Conservation (phyloP, 768 basidiomycete species). For the Kwoniella dejecticola region DNA sequence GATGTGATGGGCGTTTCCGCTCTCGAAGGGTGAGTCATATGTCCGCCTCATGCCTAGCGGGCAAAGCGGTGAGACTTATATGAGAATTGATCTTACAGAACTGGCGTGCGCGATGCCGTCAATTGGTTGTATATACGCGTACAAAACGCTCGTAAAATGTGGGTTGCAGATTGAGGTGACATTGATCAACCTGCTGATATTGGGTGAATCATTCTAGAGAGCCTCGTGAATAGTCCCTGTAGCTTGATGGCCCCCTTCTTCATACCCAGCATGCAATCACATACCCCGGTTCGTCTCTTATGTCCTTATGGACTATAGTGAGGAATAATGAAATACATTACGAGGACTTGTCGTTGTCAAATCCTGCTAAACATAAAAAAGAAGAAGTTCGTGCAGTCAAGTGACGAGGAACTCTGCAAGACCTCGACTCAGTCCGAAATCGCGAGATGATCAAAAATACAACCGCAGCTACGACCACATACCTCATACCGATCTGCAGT, state of each 20-base stretch:
- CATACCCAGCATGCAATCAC: constrained; percentile 1
- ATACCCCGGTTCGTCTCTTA: not conserved
- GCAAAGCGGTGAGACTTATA: too few relatives aligned
- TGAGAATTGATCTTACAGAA: constrained; percentile 62
- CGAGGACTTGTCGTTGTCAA: too few relatives aligned
- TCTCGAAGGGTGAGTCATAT: constrained; percentile 77
- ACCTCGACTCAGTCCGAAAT: too few relatives aligned
- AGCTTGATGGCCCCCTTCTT: not conserved
- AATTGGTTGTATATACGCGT: constrained; percentile 94
- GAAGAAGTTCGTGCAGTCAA: too few relatives aligned
- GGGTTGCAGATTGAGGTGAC: too few relatives aligned
- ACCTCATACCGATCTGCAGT: not conserved
- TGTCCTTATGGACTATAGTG: not conserved
- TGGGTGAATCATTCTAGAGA: not conserved
- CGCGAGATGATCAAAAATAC: too few relatives aligned
- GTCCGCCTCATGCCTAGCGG: too few relatives aligned
- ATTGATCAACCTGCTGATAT: not conserved
- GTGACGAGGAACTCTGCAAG: too few relatives aligned
- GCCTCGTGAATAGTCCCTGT: not conserved
- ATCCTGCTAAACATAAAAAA: too few relatives aligned
- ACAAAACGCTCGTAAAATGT: constrained; percentile 73
- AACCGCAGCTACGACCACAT: not conserved
- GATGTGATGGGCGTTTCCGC: constrained; percentile 90
- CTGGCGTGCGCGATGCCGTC: constrained; percentile 83
- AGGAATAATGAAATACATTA: too few relatives aligned